Percentiles rank a stretch among this genome's conserved stretches.
Conservation (phyloP, 208 protist species). For the Leishmania tarentolae region DNA sequence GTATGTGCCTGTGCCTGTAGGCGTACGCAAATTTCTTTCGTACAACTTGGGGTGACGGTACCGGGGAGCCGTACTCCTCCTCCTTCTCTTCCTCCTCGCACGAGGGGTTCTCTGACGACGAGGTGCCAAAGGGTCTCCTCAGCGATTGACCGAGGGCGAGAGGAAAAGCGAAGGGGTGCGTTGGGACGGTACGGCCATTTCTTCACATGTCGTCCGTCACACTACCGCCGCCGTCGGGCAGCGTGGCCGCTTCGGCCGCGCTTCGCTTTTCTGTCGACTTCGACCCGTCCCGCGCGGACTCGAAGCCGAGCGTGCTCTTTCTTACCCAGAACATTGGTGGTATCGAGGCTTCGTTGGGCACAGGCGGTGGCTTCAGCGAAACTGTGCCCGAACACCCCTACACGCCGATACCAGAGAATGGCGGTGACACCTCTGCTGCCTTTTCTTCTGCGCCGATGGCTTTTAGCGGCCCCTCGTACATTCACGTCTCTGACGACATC, state of each 20-base stretch:
- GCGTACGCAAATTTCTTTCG: slow-evolving; percentile 7
- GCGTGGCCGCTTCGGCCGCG: slow-evolving; percentile 14
- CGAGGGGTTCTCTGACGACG: background rate
- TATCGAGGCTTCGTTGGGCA: slow-evolving; percentile 35
- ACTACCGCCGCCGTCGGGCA: background rate
- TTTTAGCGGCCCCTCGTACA: slow-evolving; percentile 1
- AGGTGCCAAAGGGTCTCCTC: background rate
- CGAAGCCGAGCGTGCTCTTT: slow-evolving; percentile 58
- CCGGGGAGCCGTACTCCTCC: background rate
- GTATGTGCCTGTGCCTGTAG: background rate
- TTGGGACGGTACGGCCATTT: background rate
- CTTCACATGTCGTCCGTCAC: background rate
- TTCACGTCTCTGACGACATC: slow-evolving; percentile 5
- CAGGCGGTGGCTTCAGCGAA: background rate
- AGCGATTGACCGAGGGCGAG: background rate
- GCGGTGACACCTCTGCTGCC: slow-evolving; percentile 2
- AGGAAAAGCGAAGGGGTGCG: background rate
- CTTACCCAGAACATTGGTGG: slow-evolving; percentile 83
- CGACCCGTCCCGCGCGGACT: slow-evolving; percentile 15
- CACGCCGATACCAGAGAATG: background rate
- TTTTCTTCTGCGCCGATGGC: background rate
- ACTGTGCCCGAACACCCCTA: background rate
- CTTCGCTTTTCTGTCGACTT: slow-evolving; percentile 30
- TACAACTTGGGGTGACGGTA: background rate
- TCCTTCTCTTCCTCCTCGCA: background rate